Evolutionary conservation across 2,329 filamentous ascomycete species (phyloP), one percentile per base, ranked within the genome.

Genomic region (Penicillium oxalicum): DNA sequence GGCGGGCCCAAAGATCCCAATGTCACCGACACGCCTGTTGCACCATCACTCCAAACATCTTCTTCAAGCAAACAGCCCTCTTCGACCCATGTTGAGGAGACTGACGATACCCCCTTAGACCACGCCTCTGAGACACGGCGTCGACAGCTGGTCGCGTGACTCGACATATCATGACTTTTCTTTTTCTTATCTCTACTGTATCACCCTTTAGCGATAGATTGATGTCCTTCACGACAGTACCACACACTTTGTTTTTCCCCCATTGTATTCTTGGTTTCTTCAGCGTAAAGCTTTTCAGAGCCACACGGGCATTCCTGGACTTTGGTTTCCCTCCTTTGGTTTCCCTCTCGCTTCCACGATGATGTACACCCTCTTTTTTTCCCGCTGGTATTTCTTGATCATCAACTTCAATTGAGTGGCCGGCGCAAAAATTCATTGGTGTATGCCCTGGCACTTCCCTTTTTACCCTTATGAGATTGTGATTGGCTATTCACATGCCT

Each of bases 111-210:
- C 18, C 35, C 43, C 13, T 28, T 51, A 11, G 47, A 49, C 37
- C 47, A 32, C 40, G 47, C 47, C 42, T 47, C 51, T 9, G 49
- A 36, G 13, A 36, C 48, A 44, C 54, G 51, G 40, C 50, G 50
- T 58, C 62, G 62, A 58, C 53, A 56, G 37, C 65, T 66, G 45
- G 61, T 58, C 51, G 62, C 61, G 50, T 66, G 54, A 65, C 33
- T 24, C 18, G 35, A 45, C 29, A 7, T 32, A 45, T 5, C 13
- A 29, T 47, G 44, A 36, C 40, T 44, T 53, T 25, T n/a, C 42
- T 51, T 45, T 41, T 43, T 39, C 26, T 34, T 28, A 45, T 48
- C 35, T 29, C 29, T 32, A 32, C 11, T 32, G 29, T 32, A 32
- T 24, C 12, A 35, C 40, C 32, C 35, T 48, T 57, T 57, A 57